phyloP scores from a whole-genome alignment of 257 asterid species.

The Nicotiana tomentosiformis region DNA sequence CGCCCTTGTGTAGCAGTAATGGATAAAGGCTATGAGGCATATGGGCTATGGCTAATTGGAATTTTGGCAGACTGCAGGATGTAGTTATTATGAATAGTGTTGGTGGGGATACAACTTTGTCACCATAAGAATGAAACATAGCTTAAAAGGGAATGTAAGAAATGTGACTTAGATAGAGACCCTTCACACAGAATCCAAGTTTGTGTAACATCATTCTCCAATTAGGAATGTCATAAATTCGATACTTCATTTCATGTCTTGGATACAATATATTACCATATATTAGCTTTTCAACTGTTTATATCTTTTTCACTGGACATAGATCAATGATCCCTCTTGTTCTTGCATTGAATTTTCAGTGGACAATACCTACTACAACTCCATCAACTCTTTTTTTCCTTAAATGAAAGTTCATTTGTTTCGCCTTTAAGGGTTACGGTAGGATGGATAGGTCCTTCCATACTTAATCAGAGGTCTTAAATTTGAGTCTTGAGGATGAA shows the following conservation, averaged over 20 bases:
- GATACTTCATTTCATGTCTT: slow-evolving; percentile 13
- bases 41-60: too few species aligned
- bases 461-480: too few species aligned
- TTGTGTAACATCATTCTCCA: slow-evolving; percentile 36
- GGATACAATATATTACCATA: background rate
- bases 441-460: too few species aligned
- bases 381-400: background rate
- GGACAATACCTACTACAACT: background rate
- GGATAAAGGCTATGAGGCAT: background rate
- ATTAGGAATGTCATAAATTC: slow-evolving; percentile 37
- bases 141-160: slow-evolving; percentile 24
- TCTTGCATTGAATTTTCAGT: background rate
- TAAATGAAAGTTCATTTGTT: too few species aligned
- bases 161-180: slow-evolving; percentile 25
- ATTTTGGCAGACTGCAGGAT: background rate
- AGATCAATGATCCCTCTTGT: background rate
- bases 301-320: background rate
- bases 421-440: too few species aligned
- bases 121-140: background rate
- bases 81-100: background rate
- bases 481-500: rapidly evolving
- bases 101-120: background rate
- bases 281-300: background rate
- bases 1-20: background rate
- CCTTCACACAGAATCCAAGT: slow-evolving; percentile 23